Evolutionary conservation across 2,329 filamentous ascomycete genomes (phyloP), one percentile per base, ranked within the genome.

Genomic region (Aspergillus melleus): DNA sequence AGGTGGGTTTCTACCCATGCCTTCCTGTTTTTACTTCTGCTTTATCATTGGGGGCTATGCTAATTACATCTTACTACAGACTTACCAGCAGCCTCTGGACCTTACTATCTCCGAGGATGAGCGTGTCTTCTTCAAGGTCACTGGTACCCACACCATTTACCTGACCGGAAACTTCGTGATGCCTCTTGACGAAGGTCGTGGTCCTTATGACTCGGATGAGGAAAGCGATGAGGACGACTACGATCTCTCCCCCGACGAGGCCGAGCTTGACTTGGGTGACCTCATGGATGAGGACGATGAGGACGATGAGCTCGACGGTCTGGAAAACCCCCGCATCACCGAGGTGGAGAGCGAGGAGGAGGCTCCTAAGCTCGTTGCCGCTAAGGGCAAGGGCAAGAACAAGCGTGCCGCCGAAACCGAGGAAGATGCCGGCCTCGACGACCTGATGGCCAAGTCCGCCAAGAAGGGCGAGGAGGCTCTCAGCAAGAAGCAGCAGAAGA

Each of bases 401-500:
- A 97, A 99, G 90, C 93, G 95, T 68, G 80, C 89, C 47, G 94
- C 93, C 51, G 91, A 87, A 55, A 81, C 81, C 46, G 87, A 89
- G 56, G 86, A 89, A 32, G 26, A 29, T 51, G 51, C 51, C 74
- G 77, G 73, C 62, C 88, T 97, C 26, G 93, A 97, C 70, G 90
- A 91, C 66, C 80, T 96, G 77, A 96, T 97, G 72, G 85, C 88
- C 77, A 94, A 95, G 80, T 47, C 44, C 20, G 84, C 83, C 61
- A 75, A 79, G 67, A 83, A 87, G 73, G 82, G 73, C 24, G 83
- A 85, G 64, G 86, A 86, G 66, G 93, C 93, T 82, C 84, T 92
- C 64, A 93, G 88, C 85, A 97, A 97, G 86, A 97, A 96, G 84
- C 91, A 98, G 79, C 87, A 90, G 75, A 98, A 98, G 89, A 97